Conservation (phyloP, 768 basidiomycete species). For the Russula foetens region DNA sequence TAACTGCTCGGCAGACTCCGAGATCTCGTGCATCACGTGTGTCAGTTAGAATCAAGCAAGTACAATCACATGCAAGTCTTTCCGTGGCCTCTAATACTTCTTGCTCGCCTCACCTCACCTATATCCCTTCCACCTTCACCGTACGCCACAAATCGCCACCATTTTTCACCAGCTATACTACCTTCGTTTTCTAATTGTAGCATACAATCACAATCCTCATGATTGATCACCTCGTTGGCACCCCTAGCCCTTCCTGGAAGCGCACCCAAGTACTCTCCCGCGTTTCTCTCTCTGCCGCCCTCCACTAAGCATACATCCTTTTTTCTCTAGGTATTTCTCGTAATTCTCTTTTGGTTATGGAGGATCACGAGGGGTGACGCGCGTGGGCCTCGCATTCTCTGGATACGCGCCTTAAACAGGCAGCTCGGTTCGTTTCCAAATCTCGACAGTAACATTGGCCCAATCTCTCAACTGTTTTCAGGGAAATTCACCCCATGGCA, state of each 20-base stretch:
- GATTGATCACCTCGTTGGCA: conserved; percentile 90
- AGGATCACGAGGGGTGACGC: conserved; percentile 59
- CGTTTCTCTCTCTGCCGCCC: neutral
- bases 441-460: neutral
- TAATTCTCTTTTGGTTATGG: conserved; percentile 89
- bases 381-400: conserved; percentile 57
- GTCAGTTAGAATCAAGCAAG: too few species aligned
- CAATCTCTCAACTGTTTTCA: neutral
- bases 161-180: neutral
- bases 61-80: conserved; percentile 23
- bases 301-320: neutral
- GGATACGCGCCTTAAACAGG: conserved; percentile 53
- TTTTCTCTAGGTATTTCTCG: conserved; percentile 65
- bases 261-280: conserved; percentile 55
- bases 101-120: neutral
- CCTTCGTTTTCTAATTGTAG: neutral
- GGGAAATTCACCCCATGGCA: conserved; percentile 97
- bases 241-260: conserved; percentile 87
- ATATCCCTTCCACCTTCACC: neutral
- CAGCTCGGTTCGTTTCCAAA: conserved; percentile 44
- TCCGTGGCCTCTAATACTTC: neutral
- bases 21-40: neutral
- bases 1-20: neutral
- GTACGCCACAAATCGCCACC: neutral
- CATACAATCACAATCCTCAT: conserved; percentile 34